phyloP scores from a whole-genome alignment of 257 asterid genomes.

The Phtheirospermum japonicum region DNA sequence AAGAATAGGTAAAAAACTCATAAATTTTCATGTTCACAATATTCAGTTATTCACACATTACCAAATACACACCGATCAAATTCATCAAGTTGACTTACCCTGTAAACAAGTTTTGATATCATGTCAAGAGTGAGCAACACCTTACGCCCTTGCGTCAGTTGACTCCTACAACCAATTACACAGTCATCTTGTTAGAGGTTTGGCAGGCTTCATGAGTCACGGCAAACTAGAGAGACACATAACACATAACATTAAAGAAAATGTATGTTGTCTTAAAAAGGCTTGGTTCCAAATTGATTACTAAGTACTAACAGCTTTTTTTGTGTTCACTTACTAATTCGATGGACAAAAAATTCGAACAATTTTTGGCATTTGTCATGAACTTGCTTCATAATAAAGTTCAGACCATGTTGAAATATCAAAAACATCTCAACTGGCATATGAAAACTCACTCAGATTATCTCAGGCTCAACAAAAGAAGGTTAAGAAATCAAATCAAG shows the following conservation, averaged over 20 bases:
- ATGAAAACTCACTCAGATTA: constrained; percentile 6
- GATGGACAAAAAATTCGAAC: not conserved
- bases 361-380: constrained; percentile 3
- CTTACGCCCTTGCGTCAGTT: constrained; percentile 92
- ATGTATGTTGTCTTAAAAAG: constrained; percentile 13
- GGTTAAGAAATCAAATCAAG: constrained; percentile 9
- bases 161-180: constrained; percentile 57
- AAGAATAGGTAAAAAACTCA: constrained; percentile 22
- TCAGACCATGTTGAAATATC: constrained; percentile 1
- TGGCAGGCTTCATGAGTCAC: constrained; percentile 22
- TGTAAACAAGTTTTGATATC: constrained; percentile 70
- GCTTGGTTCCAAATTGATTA: constrained; percentile 5
- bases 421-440: constrained; percentile 15
- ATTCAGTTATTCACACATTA: constrained; percentile 16
- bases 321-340: constrained; percentile 17
- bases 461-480: not conserved
- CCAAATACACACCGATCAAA: constrained; percentile 10
- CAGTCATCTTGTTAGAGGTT: constrained; percentile 18
- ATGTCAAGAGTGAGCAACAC: constrained; percentile 85
- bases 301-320: not conserved
- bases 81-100: constrained; percentile 50
- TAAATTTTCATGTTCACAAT: constrained; percentile 5
- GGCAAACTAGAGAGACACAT: constrained; percentile 5
- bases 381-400: constrained; percentile 9
- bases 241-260: not conserved